Percentiles rank a stretch among this genome's conserved stretches.
These are phyloP conservation scores for Zizania latifolia DNA, from an alignment of 176 grass and related monocot genomes.

Conservation along the genomic window DNA sequence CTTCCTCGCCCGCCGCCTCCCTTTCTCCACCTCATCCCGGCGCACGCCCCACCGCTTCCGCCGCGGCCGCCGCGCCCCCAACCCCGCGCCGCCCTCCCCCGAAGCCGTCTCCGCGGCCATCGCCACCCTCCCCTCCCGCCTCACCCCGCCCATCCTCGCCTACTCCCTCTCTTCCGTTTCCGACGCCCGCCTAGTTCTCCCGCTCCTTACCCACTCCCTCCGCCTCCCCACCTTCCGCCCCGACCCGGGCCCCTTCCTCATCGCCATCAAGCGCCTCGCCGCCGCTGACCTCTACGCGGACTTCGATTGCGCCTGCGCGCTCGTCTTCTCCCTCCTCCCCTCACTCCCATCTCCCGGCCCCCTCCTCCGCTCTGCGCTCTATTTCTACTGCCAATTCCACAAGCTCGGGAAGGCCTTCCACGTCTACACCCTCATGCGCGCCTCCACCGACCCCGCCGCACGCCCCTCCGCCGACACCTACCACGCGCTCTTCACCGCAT, in stretches of 20 bases:
- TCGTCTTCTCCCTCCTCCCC: constrained; percentile 61
- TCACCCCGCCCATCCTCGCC: constrained; percentile 50
- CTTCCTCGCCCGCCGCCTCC: constrained; percentile 8
- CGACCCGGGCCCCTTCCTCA: constrained; percentile 46
- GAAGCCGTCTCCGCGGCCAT: constrained; percentile 40
- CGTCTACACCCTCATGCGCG: constrained; percentile 81
- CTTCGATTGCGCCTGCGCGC: constrained; percentile 56
- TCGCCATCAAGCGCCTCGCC: constrained; percentile 58
- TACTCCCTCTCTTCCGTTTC: constrained; percentile 31
- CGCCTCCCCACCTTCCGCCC: constrained; percentile 40
- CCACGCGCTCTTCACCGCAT: constrained; percentile 71
- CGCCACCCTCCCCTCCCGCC: constrained; percentile 61
- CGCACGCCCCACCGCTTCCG: constrained; percentile 43
- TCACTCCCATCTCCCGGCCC: constrained; percentile 38
- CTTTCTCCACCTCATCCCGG: constrained; percentile 28
- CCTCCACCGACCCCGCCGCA: constrained; percentile 42
- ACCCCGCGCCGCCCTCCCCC: neutral
- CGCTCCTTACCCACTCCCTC: constrained; percentile 55
- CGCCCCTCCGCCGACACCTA: constrained; percentile 58
- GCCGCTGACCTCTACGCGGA: constrained; percentile 53
- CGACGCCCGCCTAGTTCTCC: constrained; percentile 54
- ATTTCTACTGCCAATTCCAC: constrained; percentile 74
- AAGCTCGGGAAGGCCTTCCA: constrained; percentile 73
- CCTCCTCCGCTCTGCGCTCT: constrained; percentile 51
- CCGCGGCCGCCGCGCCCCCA: constrained; percentile 15